Percentiles rank a stretch among this genome's conserved stretches.
Evolutionary conservation across 176 grass and related monocot species (phyloP).

Genomic region (Ensete glaucum): DNA sequence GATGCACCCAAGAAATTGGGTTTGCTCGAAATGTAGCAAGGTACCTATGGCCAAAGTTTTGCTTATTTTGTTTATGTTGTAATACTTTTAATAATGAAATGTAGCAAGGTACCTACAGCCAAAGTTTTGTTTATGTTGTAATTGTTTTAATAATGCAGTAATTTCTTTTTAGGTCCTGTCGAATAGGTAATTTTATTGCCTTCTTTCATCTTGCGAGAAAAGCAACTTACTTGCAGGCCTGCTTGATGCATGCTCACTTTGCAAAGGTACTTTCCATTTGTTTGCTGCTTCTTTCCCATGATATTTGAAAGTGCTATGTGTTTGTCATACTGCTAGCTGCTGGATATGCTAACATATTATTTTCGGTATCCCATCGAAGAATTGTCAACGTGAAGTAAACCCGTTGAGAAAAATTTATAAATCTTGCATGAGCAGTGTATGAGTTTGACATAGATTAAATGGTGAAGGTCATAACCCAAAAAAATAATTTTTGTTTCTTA

Average conservation of each 20-base stretch:
- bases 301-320: background rate
- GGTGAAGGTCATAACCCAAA: background rate
- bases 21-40: constrained; percentile 90
- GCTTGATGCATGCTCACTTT: constrained; percentile 99
- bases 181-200: constrained; percentile 71
- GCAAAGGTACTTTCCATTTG: constrained; percentile 44
- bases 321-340: background rate
- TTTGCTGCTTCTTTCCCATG: background rate
- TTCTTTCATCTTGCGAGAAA: constrained; percentile 93
- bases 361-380: background rate
- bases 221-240: constrained; percentile 80
- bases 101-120: constrained; percentile 61
- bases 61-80: background rate
- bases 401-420: background rate
- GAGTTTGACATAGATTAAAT: background rate
- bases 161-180: constrained; percentile 50
- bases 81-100: constrained; percentile 22
- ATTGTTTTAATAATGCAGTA: background rate
- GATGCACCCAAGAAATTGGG: constrained; percentile 56
- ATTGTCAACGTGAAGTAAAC: background rate
- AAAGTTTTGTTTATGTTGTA: background rate
- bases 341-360: background rate
- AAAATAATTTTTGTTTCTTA: too few species aligned
- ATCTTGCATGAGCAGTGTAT: background rate
- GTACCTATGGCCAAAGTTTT: constrained; percentile 24